Base-by-base conservation (phyloP, 352 stramenopile genomes). In the Globisporangium paddicum region DNA sequence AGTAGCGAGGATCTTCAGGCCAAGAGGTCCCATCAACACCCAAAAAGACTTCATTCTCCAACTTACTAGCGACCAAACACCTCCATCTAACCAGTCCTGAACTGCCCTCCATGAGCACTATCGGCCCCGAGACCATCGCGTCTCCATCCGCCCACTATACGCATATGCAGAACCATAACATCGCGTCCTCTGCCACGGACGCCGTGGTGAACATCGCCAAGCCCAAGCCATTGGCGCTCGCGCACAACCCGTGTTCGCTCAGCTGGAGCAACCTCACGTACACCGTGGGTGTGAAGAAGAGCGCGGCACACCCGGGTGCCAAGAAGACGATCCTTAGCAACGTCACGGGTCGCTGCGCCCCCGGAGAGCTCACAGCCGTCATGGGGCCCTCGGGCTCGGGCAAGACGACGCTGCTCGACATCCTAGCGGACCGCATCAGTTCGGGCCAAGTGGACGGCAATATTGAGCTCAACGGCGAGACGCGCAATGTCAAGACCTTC, bases 261-360 rank as follows among this genome's bases (percentile, higher is more conserved):
- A 87, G 77, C 69, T 89, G 79, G 79, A 67, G 78, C 64, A 82
- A 86, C 66, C 67, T 89, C 50, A 77, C 73, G 48, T 87, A 76
- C 63, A 74, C 72, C 14, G 74, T 88, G 14, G 61, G 77, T n/a
- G 40, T 69, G 28, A 69, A 64, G 54, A 75, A 71, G 25, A 58
- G 50, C 14, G 60, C 52, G 56, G 11, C 42, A 9, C 9, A 40
- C 18, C 56, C 61, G 25, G 50, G 58, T 28, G 68, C 54, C 30
- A 59, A n/a, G 2, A 52, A 52, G 26, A 23, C 14, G 48, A 88
- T 91, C 37, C 61, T 91, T 2, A 71, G 69, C 21, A 79, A 84
- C 45, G 69, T 89, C 7, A 78, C 75, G 48, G 82, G 82, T 0
- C 68, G 77, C 56, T 87, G 75, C 0, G 65, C 58, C 0, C 81